Base-by-base conservation (phyloP, 495 filamentous ascomycete species). In the Penicillium bialowiezense region DNA sequence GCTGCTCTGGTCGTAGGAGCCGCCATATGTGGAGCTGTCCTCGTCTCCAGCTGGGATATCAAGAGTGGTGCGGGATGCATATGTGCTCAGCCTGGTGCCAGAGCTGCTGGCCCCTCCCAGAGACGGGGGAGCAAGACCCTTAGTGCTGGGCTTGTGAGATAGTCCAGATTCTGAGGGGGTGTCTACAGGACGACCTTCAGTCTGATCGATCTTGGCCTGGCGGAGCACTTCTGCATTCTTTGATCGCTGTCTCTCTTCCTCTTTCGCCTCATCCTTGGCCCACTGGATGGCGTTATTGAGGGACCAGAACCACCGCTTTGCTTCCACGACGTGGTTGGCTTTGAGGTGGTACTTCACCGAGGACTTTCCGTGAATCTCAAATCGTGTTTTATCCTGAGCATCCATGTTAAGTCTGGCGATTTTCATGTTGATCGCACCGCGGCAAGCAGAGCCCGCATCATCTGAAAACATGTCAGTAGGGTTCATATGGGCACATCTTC, bases 291-390 rank as follows among this genome's bases (percentile, higher is more conserved):
- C 91, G 68, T 98, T 98, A 69, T 97, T 98, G 47, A 98, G 76
- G 8, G 93, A 89, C 93, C 93, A 98, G 65, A 90, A 97, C 93
- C 93, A 77, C 29, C 70, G 72, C 52, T 75, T 76, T 35, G 71
- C 75, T 50, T 79, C 71, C 12, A 72, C 69, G 18, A 95, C 84
- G 69, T 98, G 93, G 56, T 97, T 97, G 0, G 93, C 93, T 64
- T 95, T 96, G 23, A 98, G 79, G 42, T 93, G 89, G 63, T 98
- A 98, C 67, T 97, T 98, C 48, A 98, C 92, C n/a, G 91, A 96
- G 1, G 91, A 92, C 67, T 98, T 98, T 15, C 93, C 93, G 37
- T 90, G 88, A 50, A 98, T 96, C 59, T 97, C 93, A 59, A 98
- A 98, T 28, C 89, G 90, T 17, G 89, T 90, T 66, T 98, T 98